Evolutionary conservation across 306 rosid species (phyloP).

Genomic region (Malus asiatica): DNA sequence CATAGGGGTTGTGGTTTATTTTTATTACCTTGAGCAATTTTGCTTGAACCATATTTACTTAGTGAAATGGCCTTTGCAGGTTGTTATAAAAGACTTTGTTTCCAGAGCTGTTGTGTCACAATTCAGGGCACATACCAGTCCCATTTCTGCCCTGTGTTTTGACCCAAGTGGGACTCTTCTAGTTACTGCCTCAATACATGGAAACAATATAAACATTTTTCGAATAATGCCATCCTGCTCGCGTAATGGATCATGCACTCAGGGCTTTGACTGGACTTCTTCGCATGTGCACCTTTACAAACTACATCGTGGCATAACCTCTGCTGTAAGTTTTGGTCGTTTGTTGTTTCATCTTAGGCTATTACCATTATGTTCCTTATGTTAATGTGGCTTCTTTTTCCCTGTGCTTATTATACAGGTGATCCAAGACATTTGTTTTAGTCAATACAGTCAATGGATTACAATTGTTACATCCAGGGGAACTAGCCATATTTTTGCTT

Average conservation of each 20-base stretch:
- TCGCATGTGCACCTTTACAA: conserved; percentile 88
- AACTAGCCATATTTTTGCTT: conserved; percentile 74
- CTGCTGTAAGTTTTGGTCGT: conserved; percentile 61
- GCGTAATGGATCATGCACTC: conserved; percentile 51
- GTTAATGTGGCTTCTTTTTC: conserved; percentile 9
- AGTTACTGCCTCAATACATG: conserved; percentile 83
- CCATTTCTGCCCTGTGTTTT: conserved; percentile 80
- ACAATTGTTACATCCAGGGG: conserved; percentile 77
- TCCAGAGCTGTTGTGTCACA: conserved; percentile 71
- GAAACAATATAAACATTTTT: conserved; percentile 79
- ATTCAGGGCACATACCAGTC: conserved; percentile 86
- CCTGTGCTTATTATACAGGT: conserved; percentile 43
- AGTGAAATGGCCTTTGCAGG: conserved; percentile 49
- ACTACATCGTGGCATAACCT: conserved; percentile 89
- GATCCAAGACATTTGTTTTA: conserved; percentile 88
- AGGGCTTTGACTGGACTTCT: conserved; percentile 56
- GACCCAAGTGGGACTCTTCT: conserved; percentile 93
- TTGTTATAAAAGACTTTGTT: conserved; percentile 68
- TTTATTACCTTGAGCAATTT: neutral
- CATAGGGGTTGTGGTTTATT: neutral
- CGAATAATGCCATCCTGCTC: conserved; percentile 73
- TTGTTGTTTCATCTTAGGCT: conserved; percentile 7
- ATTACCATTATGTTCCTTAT: conserved; percentile 16
- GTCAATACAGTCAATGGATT: conserved; percentile 81
- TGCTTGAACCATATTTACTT: neutral